Conservation (phyloP, 2,329 filamentous ascomycete genomes). For the Aspergillus luchuensis region DNA sequence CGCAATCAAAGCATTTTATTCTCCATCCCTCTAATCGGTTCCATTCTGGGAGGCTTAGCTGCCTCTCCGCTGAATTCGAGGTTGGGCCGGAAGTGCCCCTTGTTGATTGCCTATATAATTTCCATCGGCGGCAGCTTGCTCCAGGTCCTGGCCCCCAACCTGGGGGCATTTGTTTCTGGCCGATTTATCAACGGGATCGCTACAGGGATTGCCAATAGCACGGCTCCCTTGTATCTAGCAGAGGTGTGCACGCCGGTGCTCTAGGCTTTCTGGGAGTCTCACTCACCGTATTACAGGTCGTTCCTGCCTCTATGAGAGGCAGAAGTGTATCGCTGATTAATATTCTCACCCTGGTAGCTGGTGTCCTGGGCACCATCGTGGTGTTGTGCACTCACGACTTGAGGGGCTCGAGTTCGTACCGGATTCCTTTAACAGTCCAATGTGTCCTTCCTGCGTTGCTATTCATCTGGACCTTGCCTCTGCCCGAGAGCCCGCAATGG, state of each 20-base stretch:
- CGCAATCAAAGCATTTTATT: constrained; percentile 41
- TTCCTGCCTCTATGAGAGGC: constrained; percentile 36
- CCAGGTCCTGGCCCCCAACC: constrained; percentile 39
- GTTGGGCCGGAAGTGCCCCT: constrained; percentile 39
- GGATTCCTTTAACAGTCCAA: constrained; percentile 42
- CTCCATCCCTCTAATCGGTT: constrained; percentile 39
- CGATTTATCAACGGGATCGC: constrained; percentile 36
- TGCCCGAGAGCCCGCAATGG: constrained; percentile 42
- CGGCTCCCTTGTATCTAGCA: constrained; percentile 40
- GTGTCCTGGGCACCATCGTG: constrained; percentile 36
- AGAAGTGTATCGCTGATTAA: constrained; percentile 35
- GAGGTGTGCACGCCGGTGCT: constrained; percentile 24
- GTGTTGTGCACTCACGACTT: constrained; percentile 36
- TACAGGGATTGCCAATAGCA: constrained; percentile 38
- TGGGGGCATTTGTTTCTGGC: constrained; percentile 38
- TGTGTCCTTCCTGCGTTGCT: constrained; percentile 36
- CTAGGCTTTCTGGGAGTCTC: neutral
- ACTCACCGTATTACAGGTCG: constrained; percentile 24
- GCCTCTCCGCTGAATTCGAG: constrained; percentile 38
- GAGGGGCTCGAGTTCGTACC: constrained; percentile 31
- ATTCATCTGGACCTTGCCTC: constrained; percentile 29
- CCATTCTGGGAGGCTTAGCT: constrained; percentile 35
- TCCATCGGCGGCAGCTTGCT: constrained; percentile 38
- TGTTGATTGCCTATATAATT: constrained; percentile 36
- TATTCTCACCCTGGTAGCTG: constrained; percentile 35